These are phyloP conservation scores for Parascedosporium putredinis DNA, from an alignment of 2,329 filamentous ascomycete genomes.

Conservation along the genomic window DNA sequence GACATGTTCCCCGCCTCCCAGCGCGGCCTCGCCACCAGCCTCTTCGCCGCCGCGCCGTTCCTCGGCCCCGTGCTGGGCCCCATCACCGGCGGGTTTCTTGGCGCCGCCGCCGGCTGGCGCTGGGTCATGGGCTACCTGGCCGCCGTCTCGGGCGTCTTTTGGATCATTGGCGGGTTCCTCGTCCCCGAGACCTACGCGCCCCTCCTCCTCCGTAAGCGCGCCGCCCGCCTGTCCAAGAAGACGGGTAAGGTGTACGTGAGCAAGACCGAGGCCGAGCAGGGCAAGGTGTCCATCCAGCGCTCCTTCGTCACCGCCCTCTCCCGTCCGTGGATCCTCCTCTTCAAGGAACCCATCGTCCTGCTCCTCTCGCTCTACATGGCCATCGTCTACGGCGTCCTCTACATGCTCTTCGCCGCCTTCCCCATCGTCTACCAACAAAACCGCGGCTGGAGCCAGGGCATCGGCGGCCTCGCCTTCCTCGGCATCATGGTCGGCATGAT, in stretches of 20 bases:
- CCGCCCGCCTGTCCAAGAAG: constrained; percentile 30
- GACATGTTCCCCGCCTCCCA: constrained; percentile 51
- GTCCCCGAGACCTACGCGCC: constrained; percentile 38
- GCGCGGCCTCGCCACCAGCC: constrained; percentile 46
- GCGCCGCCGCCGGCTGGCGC: constrained; percentile 32
- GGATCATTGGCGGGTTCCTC: constrained; percentile 25
- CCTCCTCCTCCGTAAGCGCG: constrained; percentile 33
- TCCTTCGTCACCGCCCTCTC: constrained; percentile 33
- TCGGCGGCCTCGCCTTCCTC: constrained; percentile 35
- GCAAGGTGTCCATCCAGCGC: constrained; percentile 25
- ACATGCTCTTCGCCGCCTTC: constrained; percentile 40
- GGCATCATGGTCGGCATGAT: constrained; percentile 37
- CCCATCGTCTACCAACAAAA: constrained; percentile 32
- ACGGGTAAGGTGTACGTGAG: constrained; percentile 46
- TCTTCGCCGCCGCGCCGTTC: constrained; percentile 31
- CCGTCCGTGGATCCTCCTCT: constrained; percentile 36
- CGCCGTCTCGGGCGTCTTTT: constrained; percentile 25
- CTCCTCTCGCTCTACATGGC: constrained; percentile 32
- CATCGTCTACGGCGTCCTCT: constrained; percentile 36
- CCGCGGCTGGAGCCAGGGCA: constrained; percentile 22
- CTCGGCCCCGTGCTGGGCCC: constrained; percentile 37
- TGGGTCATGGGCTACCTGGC: constrained; percentile 39
- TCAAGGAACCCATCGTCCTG: constrained; percentile 32
- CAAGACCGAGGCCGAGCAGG: constrained; percentile 39
- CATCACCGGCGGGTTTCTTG: constrained; percentile 32